These are phyloP conservation scores for Calonectria pseudoturangicola DNA, from an alignment of 2,329 filamentous ascomycete species.

Conservation along the genomic window DNA sequence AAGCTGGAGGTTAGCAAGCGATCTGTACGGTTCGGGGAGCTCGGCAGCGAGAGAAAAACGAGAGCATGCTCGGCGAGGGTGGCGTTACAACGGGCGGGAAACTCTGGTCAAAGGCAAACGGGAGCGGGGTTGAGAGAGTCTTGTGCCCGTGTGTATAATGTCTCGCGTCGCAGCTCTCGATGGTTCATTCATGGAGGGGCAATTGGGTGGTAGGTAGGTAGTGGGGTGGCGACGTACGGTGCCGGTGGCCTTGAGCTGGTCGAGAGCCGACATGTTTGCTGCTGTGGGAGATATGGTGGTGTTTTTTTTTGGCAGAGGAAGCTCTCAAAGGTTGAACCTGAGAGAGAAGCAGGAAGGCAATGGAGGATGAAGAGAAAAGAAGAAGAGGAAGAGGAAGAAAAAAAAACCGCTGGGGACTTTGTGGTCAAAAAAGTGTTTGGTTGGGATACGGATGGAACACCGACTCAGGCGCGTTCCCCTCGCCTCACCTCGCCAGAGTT, in stretches of 20 bases:
- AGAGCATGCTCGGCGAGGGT: conserved; percentile 18
- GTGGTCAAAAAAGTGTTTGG: conserved; percentile 49
- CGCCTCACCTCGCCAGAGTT: conserved; percentile 39
- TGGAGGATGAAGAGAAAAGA: conserved; percentile 31
- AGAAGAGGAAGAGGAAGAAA: conserved; percentile 37
- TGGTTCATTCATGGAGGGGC: conserved; percentile 57
- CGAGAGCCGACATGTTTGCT: conserved; percentile 86
- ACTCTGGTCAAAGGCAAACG: neutral
- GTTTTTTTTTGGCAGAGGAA: conserved; percentile 36
- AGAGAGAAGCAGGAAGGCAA: conserved; percentile 37
- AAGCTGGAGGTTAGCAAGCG: conserved; percentile 38
- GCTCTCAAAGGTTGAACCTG: conserved; percentile 31
- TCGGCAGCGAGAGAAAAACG: neutral
- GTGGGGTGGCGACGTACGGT: conserved; percentile 84
- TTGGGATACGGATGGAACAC: conserved; percentile 38
- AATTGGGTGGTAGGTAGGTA: conserved; percentile 51
- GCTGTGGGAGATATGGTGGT: conserved; percentile 38
- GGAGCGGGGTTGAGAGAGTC: conserved; percentile 12
- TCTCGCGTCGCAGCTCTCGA: conserved; percentile 43
- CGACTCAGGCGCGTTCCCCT: conserved; percentile 45
- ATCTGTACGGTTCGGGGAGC: conserved; percentile 49
- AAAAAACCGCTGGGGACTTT: conserved; percentile 49
- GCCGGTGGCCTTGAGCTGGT: conserved; percentile 97
- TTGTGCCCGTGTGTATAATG: conserved; percentile 29
- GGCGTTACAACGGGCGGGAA: conserved; percentile 18